A percentile compares a stretch with the other conserved stretches of the same genome.
Evolutionary conservation across 2,329 filamentous ascomycete species (phyloP).

Genomic region (Colletotrichum filicis): DNA sequence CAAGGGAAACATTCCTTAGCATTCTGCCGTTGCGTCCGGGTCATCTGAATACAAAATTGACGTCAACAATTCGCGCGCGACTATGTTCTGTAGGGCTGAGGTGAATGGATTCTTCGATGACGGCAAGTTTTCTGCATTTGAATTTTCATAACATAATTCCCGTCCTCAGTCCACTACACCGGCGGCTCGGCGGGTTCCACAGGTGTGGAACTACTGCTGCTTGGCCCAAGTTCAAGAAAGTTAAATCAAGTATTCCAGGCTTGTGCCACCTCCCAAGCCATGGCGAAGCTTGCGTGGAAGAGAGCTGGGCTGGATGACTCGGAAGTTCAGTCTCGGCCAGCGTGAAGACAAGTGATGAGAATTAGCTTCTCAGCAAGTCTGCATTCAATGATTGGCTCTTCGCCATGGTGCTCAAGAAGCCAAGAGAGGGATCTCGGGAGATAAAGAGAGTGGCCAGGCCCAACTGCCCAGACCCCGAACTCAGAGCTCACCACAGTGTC

Average conservation of each 20-base stretch:
- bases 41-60: conserved; percentile 12
- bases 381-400: neutral
- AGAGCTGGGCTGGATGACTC: neutral
- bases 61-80: conserved; percentile 14
- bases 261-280: neutral
- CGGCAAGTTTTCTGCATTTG: conserved; percentile 7
- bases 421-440: neutral
- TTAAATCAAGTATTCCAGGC: neutral
- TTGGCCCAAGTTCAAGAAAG: neutral
- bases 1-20: neutral
- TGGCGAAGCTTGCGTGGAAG: neutral
- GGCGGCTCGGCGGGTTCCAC: conserved; percentile 28
- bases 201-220: neutral
- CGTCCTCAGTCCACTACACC: conserved; percentile 6
- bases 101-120: conserved; percentile 15
- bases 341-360: too few species aligned
- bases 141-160: conserved; percentile 36
- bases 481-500: neutral
- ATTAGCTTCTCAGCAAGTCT: neutral
- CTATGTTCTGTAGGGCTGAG: conserved; percentile 22
- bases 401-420: neutral
- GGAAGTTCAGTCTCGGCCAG: neutral
- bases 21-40: neutral
- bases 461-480: neutral
- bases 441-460: neutral